Evolutionary conservation across 2,329 filamentous ascomycete genomes (phyloP).

Genomic region (Alternaria longipes): DNA sequence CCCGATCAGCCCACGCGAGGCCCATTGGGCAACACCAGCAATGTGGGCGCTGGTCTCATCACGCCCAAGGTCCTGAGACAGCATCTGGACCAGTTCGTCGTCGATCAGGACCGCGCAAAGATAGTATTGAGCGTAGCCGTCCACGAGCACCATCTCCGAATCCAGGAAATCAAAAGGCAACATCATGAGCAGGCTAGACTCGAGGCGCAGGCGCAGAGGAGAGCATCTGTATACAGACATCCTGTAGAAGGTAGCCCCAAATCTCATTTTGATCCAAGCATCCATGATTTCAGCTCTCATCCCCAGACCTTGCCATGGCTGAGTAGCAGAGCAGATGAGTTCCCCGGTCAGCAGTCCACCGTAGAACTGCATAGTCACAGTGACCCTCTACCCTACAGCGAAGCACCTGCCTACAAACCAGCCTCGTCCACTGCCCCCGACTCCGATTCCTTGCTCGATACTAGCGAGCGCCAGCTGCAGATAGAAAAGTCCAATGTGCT

Average conservation of each 20-base stretch:
- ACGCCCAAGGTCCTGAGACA: constrained; percentile 78
- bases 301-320: constrained; percentile 30
- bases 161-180: constrained; percentile 77
- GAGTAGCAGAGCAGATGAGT: constrained; percentile 62
- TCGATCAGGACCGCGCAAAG: constrained; percentile 94
- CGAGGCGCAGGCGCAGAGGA: constrained; percentile 74
- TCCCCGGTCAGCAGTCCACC: constrained; percentile 67
- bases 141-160: constrained; percentile 94
- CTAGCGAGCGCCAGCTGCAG: constrained; percentile 65
- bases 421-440: constrained; percentile 37
- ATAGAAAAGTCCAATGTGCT: constrained; percentile 97
- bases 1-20: constrained; percentile 68
- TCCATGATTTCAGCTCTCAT: constrained; percentile 4
- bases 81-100: constrained; percentile 93
- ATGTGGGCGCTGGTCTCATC: constrained; percentile 65
- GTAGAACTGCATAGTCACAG: constrained; percentile 45
- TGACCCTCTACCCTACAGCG: constrained; percentile 24
- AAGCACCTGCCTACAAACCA: constrained; percentile 32
- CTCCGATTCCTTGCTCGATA: constrained; percentile 60
- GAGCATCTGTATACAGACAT: constrained; percentile 74
- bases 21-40: constrained; percentile 67
- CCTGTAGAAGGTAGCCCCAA: constrained; percentile 74
- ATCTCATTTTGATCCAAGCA: constrained; percentile 20
- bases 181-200: constrained; percentile 82
- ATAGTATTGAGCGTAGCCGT: constrained; percentile 92